Evolutionary conservation across 208 protist genomes (phyloP).

Genomic region (Kentomonas sorsogonicus): DNA sequence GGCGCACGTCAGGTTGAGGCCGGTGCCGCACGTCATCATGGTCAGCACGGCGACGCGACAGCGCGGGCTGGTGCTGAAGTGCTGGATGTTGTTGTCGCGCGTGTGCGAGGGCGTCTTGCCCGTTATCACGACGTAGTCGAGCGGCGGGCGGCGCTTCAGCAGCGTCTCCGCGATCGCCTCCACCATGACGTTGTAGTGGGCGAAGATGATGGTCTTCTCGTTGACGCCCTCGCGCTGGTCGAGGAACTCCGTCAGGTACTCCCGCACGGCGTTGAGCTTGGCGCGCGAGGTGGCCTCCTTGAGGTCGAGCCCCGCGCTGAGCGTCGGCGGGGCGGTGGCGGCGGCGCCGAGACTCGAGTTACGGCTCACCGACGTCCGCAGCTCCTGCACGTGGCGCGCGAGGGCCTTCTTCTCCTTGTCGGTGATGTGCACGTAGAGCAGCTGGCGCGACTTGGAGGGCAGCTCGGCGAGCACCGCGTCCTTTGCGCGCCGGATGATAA

Average conservation of each 20-base stretch:
- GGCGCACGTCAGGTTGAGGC: constrained; percentile 93
- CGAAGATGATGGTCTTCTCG: constrained; percentile 93
- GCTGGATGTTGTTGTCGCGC: constrained; percentile 61
- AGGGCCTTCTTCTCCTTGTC: constrained; percentile 79
- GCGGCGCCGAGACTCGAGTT: not conserved
- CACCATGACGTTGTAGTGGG: constrained; percentile 91
- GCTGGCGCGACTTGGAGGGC: constrained; percentile 79
- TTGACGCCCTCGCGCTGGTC: constrained; percentile 69
- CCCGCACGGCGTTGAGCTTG: constrained; percentile 86
- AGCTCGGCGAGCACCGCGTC: constrained; percentile 83
- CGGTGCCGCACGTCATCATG: constrained; percentile 94
- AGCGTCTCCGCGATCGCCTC: constrained; percentile 81
- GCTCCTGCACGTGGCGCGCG: constrained; percentile 62
- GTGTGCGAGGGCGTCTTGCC: constrained; percentile 69
- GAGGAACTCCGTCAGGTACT: constrained; percentile 76
- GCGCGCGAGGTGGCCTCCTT: constrained; percentile 78
- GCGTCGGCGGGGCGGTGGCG: constrained; percentile 10
- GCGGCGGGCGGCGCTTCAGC: constrained; percentile 47
- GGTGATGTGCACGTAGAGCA: constrained; percentile 82
- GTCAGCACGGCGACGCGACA: constrained; percentile 86
- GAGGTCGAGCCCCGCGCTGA: constrained; percentile 66
- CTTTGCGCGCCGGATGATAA: constrained; percentile 94
- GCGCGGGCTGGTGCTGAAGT: constrained; percentile 67
- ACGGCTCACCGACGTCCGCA: constrained; percentile 18
- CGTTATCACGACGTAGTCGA: constrained; percentile 91